These are phyloP conservation scores for Pholiota adiposa DNA, from an alignment of 1,284 basidiomycete genomes.

Conservation along the genomic window DNA sequence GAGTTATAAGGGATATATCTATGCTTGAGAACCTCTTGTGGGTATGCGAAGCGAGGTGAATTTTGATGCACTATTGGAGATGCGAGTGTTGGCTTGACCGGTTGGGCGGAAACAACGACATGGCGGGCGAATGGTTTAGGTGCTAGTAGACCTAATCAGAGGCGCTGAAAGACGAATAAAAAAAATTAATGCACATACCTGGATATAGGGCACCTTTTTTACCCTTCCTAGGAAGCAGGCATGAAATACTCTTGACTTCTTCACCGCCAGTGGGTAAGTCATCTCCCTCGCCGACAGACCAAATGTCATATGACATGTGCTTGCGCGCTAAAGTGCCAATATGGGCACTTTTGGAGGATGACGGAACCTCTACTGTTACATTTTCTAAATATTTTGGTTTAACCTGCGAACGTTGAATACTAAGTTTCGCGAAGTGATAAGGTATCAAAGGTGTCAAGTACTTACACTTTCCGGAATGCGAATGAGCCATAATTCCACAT, in stretches of 20 bases:
- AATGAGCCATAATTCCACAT: conserved; percentile 72
- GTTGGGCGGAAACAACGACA: conserved; percentile 58
- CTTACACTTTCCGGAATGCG: conserved; percentile 69
- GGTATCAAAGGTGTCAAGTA: conserved; percentile 14
- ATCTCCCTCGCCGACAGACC: conserved; percentile 55
- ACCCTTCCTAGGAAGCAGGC: conserved; percentile 63
- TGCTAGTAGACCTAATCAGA: conserved; percentile 34
- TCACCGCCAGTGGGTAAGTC: conserved; percentile 54
- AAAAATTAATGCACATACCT: conserved; percentile 42
- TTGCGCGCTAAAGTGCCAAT: conserved; percentile 59
- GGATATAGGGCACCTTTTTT: conserved; percentile 63
- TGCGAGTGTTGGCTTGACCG: conserved; percentile 40
- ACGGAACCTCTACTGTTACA: conserved; percentile 47
- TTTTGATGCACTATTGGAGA: conserved; percentile 34
- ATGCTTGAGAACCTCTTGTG: conserved; percentile 64
- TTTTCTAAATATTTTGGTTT: conserved; percentile 65
- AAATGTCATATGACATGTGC: conserved; percentile 61
- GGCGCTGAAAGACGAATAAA: background rate
- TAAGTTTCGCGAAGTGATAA: background rate
- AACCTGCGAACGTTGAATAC: conserved; percentile 48
- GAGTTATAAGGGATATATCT: conserved; percentile 67
- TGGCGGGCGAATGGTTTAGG: conserved; percentile 61
- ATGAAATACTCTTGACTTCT: conserved; percentile 62
- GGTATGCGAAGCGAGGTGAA: conserved; percentile 60
- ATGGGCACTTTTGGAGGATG: conserved; percentile 38